A percentile compares a stretch with the other conserved stretches of the same genome.
Evolutionary conservation across 2,329 filamentous ascomycete species (phyloP).

Genomic region (Colletotrichum chlorophyti): DNA sequence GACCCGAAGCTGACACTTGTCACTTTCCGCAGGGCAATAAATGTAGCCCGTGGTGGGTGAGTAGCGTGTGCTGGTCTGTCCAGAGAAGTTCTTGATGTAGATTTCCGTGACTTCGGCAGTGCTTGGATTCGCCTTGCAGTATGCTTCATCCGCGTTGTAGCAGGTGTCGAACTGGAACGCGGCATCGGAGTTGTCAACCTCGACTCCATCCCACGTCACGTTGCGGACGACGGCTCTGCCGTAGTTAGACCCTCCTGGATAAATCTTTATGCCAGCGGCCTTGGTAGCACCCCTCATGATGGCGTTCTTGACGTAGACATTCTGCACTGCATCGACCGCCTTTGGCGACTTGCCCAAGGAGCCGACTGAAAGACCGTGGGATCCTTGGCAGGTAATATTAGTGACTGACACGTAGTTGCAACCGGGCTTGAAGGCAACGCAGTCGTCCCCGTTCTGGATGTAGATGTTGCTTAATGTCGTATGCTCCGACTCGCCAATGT

Average conservation of each 20-base stretch:
- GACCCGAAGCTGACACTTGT: conserved; percentile 43
- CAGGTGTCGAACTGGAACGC: conserved; percentile 54
- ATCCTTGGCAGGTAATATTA: conserved; percentile 50
- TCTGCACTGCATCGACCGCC: conserved; percentile 45
- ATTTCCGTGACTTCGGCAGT: conserved; percentile 42
- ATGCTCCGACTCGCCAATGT: conserved; percentile 44
- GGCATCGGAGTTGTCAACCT: conserved; percentile 46
- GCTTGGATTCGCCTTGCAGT: conserved; percentile 43
- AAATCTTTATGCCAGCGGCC: conserved; percentile 53
- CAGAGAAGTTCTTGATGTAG: conserved; percentile 43
- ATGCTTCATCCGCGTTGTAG: conserved; percentile 43
- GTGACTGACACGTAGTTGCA: conserved; percentile 45
- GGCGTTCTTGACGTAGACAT: conserved; percentile 47
- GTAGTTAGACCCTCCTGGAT: conserved; percentile 44
- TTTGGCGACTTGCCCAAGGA: conserved; percentile 45
- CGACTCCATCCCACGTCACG: conserved; percentile 45
- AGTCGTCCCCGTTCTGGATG: conserved; percentile 51
- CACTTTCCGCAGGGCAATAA: conserved; percentile 45
- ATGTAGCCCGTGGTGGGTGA: conserved; percentile 42
- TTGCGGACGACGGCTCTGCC: conserved; percentile 46
- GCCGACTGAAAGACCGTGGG: conserved; percentile 54
- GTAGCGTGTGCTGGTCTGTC: conserved; percentile 45
- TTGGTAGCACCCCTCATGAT: conserved; percentile 51
- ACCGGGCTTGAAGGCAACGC: conserved; percentile 50
- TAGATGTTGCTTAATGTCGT: conserved; percentile 42